Evolutionary conservation across 176 grass and related monocot species (phyloP).

Genomic region (Aechmea fasciata): DNA sequence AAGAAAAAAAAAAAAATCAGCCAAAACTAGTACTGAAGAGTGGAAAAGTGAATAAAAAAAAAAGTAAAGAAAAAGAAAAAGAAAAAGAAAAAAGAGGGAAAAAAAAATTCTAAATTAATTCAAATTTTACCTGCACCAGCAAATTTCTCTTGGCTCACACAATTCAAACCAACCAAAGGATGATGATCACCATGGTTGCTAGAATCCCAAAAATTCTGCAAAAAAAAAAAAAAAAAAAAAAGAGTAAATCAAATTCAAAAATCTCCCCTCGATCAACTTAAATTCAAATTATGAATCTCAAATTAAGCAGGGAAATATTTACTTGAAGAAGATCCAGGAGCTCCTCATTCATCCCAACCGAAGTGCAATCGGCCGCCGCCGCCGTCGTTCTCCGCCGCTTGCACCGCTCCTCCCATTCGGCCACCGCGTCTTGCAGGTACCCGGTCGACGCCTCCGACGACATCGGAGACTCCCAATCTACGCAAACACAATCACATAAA

Average conservation of each 20-base stretch:
- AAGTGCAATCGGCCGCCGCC: background rate
- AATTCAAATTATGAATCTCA: background rate
- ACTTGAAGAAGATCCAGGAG: conserved; percentile 61
- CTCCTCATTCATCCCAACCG: conserved; percentile 12
- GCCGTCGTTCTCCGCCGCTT: conserved; percentile 9
- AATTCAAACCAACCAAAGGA: conserved; percentile 1
- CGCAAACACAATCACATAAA: background rate
- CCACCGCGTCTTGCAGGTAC: conserved; percentile 50
- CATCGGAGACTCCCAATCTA: conserved; percentile 26
- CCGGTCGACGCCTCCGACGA: conserved; percentile 50
- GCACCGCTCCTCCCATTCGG: conserved; percentile 24
- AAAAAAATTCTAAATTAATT: conserved; percentile 4
- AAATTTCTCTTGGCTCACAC: background rate
- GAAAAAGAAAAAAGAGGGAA: background rate
- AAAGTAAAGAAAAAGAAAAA: conserved; percentile 8
- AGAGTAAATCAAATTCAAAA: background rate
- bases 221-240: background rate
- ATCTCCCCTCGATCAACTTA: background rate
- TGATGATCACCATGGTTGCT: conserved; percentile 42
- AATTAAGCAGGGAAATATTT: background rate
- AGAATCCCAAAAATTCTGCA: conserved; percentile 70
- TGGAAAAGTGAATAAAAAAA: background rate
- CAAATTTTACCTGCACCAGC: conserved; percentile 5
- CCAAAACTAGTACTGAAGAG: background rate
- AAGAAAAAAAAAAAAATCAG: no score